Base-by-base conservation (phyloP, 176 grass and related monocot genomes). In the Otatea glauca region DNA sequence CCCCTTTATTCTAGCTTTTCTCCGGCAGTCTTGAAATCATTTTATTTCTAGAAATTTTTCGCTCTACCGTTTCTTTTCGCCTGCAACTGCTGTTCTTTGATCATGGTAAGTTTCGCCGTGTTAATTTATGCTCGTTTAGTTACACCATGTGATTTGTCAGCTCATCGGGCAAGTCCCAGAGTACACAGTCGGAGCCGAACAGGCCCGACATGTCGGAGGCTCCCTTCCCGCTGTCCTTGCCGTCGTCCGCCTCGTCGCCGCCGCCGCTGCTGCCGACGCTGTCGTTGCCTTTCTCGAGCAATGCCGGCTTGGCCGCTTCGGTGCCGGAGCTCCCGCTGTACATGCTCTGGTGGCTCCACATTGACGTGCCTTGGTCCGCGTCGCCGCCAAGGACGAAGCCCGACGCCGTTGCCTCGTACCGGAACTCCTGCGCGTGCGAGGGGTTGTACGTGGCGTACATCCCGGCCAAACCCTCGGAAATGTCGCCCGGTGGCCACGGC, bases 151-250 rank as follows among this genome's bases (percentile, higher is more conserved):
- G 86, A 75, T 94, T 99, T 27, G 91, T 84, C 2, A 99, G 78
- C 66, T 96, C 96, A 18, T 94, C 91, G 24, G 88, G 81, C 81
- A 99, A 88, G 78, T 96, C 93, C 96, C 96, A 99, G n/a, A 96
- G 86, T 2, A 94, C 83, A 25, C 91, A 96, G 10, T 99, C 96
- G 2, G 96, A 86, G 39, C 81, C 90, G 63, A 99, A 94, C 2
- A 94, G 76, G 0, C 60, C 86, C 7, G 82, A 85, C 48, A 88
- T 90, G 70, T 94, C 95, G 17, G 86, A 88, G 41, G 79, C 88
- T 15, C 86, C 89, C 27, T 86, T 84, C 9, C 75, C 89, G 54
- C 82, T 85, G 3, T 91, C 92, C 65, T 90, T 82, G 21, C 65
- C 45, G 39, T 85, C 81, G 32, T 91, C 87, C 24, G 73, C 80